Percentiles rank a stretch among this genome's conserved stretches.
phyloP scores from a whole-genome alignment of 1,284 basidiomycete genomes.

The Lentinula novae-zelandiae region DNA sequence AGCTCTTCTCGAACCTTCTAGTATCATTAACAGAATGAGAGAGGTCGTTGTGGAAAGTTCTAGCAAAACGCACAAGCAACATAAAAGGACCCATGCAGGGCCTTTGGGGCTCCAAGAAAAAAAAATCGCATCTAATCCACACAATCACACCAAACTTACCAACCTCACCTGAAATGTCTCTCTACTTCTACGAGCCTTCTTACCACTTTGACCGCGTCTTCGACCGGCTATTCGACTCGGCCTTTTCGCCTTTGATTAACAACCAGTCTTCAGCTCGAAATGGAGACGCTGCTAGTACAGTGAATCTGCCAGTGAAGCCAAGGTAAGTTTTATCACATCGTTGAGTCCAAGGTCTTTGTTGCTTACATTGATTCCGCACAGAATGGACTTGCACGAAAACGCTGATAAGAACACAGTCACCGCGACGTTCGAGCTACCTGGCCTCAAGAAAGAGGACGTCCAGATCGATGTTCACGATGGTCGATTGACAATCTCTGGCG shows the following conservation, averaged over 20 bases:
- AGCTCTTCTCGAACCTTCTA: conserved; percentile 1
- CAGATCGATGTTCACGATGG: conserved; percentile 17
- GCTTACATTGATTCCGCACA: not conserved
- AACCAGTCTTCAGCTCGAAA: not conserved
- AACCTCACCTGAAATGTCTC: conserved; percentile 5
- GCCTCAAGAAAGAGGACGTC: conserved; percentile 16
- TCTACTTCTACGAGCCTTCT: conserved; percentile 22
- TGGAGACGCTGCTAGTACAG: not conserved
- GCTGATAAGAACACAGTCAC: conserved; percentile 15
- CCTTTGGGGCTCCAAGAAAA: not conserved
- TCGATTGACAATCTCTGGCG: conserved; percentile 16
- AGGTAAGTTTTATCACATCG: conserved; percentile 4
- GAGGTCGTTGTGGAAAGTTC: not conserved
- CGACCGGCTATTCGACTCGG: conserved; percentile 13
- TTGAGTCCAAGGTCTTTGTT: not conserved
- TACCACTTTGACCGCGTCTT: conserved; percentile 21
- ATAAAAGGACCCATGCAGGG: not conserved
- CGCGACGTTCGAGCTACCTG: conserved; percentile 20
- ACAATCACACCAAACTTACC: not conserved
- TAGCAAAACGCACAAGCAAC: not conserved
- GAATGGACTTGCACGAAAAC: conserved; percentile 21
- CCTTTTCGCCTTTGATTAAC: not conserved
- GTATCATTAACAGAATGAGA: not conserved
- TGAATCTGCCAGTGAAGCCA: not conserved
- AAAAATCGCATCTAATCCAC: not conserved